Base-by-base conservation (phyloP, 164 flowering plant species). In the Piper longum region DNA sequence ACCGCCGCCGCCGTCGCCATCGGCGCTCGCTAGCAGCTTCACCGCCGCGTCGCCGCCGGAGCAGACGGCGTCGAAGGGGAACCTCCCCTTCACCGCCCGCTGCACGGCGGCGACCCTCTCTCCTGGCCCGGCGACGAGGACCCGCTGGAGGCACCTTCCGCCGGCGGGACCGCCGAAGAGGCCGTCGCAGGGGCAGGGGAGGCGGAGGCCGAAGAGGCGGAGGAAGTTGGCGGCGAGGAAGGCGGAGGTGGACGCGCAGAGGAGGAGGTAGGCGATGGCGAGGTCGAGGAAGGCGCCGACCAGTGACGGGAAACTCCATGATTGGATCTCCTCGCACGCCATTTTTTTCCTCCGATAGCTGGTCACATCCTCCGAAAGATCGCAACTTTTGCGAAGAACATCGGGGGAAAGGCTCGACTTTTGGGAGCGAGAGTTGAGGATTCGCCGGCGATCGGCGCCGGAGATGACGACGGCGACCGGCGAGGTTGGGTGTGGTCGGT, bases 281-380 rank as follows among this genome's bases (percentile, higher is more conserved):
- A 93, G 86, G 73, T 93, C 96, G 59, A 93, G 81, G 76, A 77
- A 93, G 14, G 96, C 91, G 48, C 87, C 96, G 13, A 90, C 84
- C 6, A 93, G 69, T 14, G 70, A 74, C 36, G 67, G 36, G 36
- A 26, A 26, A 26, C 36, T 26, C 36, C 36, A 26, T 26, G 36
- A 26, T 26, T 26, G 36, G 36, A 26, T 26, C 36, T 26, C 36
- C 36, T 26, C 36, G 36, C 36, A 26, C 36, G 36, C 82, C 87
- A 95, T 65, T 95, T 91, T 91, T 60, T 80, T 79, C 69, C 99
- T 97, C 99, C 99, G 91, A 67, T 89, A 84, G 77, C 91, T 97
- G 36, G 2, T 26, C 36, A 26, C 36, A 26, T 26, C 36, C 36
- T 26, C 36, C 36, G 36, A 26, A 26, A 26, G 36, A 26, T 26